Evolutionary conservation across 768 basidiomycete genomes (phyloP), one percentile per base, ranked within the genome.

Genomic region (Rubroboletus pulcherrimus): DNA sequence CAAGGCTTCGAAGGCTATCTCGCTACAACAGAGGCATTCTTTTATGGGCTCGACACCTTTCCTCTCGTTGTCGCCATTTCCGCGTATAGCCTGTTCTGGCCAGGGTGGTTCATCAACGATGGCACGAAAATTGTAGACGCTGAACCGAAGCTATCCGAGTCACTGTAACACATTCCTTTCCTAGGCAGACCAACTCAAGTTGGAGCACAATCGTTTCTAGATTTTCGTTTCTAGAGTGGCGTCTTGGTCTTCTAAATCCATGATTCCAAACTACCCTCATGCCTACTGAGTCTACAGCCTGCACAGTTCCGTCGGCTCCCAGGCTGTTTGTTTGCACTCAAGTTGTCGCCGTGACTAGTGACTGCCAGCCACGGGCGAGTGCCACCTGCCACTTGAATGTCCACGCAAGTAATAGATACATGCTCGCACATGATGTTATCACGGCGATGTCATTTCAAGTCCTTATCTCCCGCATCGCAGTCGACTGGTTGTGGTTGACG

Each of bases 31-130:
- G 86, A 89, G 66, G 68, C 64, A 4, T 81, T 77, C 60, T 88
- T 91, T 67, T 91, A 88, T 64, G 80, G 72, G 2, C 73, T 89
- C 38, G 84, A 91, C 66, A 80, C 85, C 0, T 73, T 88, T 5
- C 87, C 87, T 8, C 74, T 89, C 8, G 78, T 84, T 56, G 65
- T 89, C 33, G 84, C 86, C 26, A 78, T 84, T 42, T 68, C 67
- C 0, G 71, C 81, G 14, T 87, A 85, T 61, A 71, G 80, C 17
- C 62, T 74, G 14, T 83, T 85, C 66, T 91, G 87, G 86, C 88
- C 86, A 4, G 83, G 84, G 7, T 67, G 78, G 58, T 81, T 81
- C 63, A 82, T 84, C 19, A 29, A 31, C 1, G 52, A 31, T 7
- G 29, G 4, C 19, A 37, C 11, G 10, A 12, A 24, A 14, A 7